Conservation (phyloP, 139 green algal species). For the Zygnema cylindricum region DNA sequence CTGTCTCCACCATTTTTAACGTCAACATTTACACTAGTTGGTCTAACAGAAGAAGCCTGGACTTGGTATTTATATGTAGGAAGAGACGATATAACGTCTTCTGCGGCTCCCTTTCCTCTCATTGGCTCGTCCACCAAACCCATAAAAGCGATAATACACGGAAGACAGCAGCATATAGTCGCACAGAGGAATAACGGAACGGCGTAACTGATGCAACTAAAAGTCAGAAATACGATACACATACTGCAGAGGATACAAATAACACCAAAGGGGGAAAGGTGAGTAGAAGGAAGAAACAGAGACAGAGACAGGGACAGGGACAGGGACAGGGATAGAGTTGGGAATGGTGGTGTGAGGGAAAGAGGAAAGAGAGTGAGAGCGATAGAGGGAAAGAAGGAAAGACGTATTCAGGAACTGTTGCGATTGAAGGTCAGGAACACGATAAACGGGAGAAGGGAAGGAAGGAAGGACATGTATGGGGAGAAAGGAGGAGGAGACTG, state of each 20-base stretch:
- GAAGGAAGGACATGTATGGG: neutral
- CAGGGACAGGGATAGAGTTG: neutral
- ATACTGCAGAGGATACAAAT: constrained; percentile 14
- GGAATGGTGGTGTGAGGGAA: neutral
- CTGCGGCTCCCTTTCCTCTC: constrained; percentile 45
- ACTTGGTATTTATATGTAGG: constrained; percentile 52
- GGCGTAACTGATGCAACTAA: constrained; percentile 53
- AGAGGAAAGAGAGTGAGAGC: too few relatives aligned
- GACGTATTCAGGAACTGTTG: too few relatives aligned
- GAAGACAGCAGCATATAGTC: constrained; percentile 62
- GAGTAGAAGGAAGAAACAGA: neutral
- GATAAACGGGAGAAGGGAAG: too few relatives aligned
- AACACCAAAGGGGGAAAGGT: too few relatives aligned
- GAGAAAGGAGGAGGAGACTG: neutral
- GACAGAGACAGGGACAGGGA: neutral
- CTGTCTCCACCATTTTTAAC: too few relatives aligned
- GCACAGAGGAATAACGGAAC: constrained; percentile 58
- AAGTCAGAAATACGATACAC: constrained; percentile 38
- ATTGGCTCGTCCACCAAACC: constrained; percentile 52
- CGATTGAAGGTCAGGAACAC: too few relatives aligned
- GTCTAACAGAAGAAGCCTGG: neutral
- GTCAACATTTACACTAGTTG: neutral
- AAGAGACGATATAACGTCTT: constrained; percentile 33
- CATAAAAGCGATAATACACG: constrained; percentile 57
- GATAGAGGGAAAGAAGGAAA: too few relatives aligned